Percentiles rank a stretch among this genome's conserved stretches.
phyloP scores from a whole-genome alignment of 352 stramenopile genomes.

The Phytophthora crassamura region DNA sequence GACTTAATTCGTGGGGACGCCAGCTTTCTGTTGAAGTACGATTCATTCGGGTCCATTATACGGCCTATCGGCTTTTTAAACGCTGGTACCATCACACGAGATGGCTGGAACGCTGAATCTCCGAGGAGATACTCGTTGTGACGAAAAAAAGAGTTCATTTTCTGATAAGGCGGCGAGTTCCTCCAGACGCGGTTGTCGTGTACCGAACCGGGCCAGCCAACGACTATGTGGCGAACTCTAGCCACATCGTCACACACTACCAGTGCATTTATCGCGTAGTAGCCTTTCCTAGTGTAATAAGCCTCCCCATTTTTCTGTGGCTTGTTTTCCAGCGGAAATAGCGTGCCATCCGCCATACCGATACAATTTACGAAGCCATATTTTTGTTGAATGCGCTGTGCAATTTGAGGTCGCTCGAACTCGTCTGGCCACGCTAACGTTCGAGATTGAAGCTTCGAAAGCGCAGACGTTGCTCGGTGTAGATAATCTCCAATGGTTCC shows the following conservation, averaged over 20 bases:
- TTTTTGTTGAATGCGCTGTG: too few species aligned
- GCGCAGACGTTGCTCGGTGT: too few species aligned
- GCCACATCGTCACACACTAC: conserved; percentile 3
- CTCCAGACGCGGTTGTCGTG: conserved; percentile 12
- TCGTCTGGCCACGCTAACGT: too few species aligned
- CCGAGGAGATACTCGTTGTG: conserved; percentile 13
- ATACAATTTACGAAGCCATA: too few species aligned
- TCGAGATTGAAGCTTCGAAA: too few species aligned
- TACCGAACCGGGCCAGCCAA: conserved; percentile 1
- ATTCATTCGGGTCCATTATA: not conserved
- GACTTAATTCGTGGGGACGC: too few species aligned
- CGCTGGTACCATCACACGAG: not conserved
- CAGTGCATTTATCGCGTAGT: conserved; percentile 9
- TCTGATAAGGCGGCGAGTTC: not conserved
- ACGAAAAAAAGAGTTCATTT: not conserved
- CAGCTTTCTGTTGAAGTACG: conserved; percentile 8
- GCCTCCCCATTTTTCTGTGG: conserved; percentile 11
- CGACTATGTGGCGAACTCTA: not conserved
- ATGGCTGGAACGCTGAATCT: conserved; percentile 11
- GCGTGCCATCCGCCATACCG: too few species aligned
- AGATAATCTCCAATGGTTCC: too few species aligned
- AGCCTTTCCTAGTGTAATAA: conserved; percentile 6
- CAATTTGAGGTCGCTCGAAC: too few species aligned
- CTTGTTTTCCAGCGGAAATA: too few species aligned
- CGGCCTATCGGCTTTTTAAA: conserved; percentile 1